A percentile compares a stretch with the other conserved stretches of the same genome.
Evolutionary conservation across 73 alveolate genomes (phyloP).

Genomic region (Symbiodinium pilosum): DNA sequence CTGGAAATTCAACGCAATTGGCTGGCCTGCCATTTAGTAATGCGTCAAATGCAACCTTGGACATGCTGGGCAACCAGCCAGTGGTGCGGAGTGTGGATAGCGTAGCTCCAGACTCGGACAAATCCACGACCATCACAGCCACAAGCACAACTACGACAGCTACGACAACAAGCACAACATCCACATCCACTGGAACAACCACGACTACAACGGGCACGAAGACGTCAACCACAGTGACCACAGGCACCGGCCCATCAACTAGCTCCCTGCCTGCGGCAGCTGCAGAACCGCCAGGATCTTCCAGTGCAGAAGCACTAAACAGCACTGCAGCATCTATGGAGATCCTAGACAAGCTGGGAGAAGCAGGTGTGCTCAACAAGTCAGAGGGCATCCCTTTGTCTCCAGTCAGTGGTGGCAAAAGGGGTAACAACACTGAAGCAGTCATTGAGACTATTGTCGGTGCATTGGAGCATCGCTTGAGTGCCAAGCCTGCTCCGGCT

Average conservation of each 20-base stretch:
- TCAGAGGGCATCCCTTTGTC: background rate
- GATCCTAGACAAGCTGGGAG: background rate
- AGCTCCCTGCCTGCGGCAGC: background rate
- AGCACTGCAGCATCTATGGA: slow-evolving; percentile 15
- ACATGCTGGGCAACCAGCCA: background rate
- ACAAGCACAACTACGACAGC: background rate
- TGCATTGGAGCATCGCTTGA: background rate
- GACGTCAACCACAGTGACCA: background rate
- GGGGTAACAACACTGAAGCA: background rate
- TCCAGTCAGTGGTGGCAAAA: background rate
- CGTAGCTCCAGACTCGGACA: background rate
- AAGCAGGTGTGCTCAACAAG: background rate
- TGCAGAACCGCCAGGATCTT: background rate
- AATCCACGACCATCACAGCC: background rate
- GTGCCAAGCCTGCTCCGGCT: background rate
- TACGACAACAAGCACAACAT: background rate
- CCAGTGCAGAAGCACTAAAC: background rate
- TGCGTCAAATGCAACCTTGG: background rate
- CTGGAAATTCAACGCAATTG: background rate
- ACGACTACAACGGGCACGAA: slow-evolving; percentile 1
- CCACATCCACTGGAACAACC: background rate
- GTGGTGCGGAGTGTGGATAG: background rate
- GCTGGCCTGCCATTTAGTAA: background rate
- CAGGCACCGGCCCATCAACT: background rate
- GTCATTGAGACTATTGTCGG: background rate